These are phyloP conservation scores for Orychophragmus violaceus DNA, from an alignment of 345 rosid species.

Conservation along the genomic window DNA sequence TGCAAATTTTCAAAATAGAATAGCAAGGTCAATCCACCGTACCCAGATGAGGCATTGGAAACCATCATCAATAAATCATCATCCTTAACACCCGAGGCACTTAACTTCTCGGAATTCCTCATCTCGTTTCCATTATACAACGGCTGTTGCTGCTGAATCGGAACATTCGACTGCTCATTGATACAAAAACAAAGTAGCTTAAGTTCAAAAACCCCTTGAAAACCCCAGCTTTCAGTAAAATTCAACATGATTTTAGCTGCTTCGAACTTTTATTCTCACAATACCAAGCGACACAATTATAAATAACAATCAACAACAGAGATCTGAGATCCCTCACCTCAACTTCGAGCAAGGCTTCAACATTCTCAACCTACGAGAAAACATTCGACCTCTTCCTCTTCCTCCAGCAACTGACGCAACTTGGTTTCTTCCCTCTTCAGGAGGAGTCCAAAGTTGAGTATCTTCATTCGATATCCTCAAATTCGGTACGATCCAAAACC, in stretches of 20 bases:
- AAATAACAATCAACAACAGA: neutral
- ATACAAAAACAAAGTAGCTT: neutral
- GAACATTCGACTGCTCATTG: constrained; percentile 63
- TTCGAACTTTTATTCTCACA: neutral
- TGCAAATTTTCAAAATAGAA: neutral
- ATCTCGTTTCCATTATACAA: constrained; percentile 81
- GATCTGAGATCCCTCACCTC: constrained; percentile 57
- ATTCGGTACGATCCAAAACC: too few species aligned
- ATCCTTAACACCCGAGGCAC: constrained; percentile 79
- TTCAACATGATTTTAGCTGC: neutral
- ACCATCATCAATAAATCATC: constrained; percentile 96
- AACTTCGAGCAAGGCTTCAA: constrained; percentile 93
- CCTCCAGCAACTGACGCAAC: too few species aligned
- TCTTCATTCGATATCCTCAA: too few species aligned
- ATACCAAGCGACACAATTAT: neutral
- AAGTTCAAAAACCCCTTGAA: constrained; percentile 19
- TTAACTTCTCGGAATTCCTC: constrained; percentile 46
- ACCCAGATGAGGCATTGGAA: constrained; percentile 53
- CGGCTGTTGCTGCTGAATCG: constrained; percentile 84
- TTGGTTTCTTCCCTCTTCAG: too few species aligned
- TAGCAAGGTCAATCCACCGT: neutral
- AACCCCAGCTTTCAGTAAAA: neutral
- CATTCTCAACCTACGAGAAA: constrained; percentile 68
- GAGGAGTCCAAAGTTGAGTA: too few species aligned
- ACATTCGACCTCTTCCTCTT: too few species aligned